Evolutionary conservation across 2,329 filamentous ascomycete species (phyloP), one percentile per base, ranked within the genome.

Genomic region (Fusarium devonianum): DNA sequence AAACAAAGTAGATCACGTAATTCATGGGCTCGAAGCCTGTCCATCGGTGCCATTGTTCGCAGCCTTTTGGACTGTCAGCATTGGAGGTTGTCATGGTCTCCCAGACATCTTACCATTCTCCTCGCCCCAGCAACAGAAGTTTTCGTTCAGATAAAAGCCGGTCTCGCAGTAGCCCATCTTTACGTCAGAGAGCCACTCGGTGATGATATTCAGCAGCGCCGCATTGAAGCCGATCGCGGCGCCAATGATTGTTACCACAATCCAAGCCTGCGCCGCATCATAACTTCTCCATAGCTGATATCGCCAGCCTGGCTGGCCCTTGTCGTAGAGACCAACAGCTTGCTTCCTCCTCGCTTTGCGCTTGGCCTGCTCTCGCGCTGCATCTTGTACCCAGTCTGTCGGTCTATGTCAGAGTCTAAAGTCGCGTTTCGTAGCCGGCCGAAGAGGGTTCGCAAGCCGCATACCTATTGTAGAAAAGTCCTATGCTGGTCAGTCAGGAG

Each of bases 61-160:
- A 99, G 4, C 90, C 87, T 89, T 58, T 16, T 25, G 3, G 8
- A 5, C 2, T n/a, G 35, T 65, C 9, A 66, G 53, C 23, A 37
- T 28, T 7, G 2, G n/a, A 1, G 14, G 4, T 12, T 30, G 13
- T 7, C 4, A 4, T 4, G 4, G 10, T n/a, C 7, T 4, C 4
- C 4, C 4, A 13, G 10, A 38, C 36, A 22, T 47, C 74, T 33
- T 73, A 86, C 86, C 92, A 67, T 84, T 88, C 64, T 97, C 92
- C 46, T 94, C 89, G 26, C 94, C 94, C 92, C 92, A 99, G 71
- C 94, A 99, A 74, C 94, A 99, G 71, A 99, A 99, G 70, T 84
- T 88, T 78, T 97, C 91, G 72, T 99, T 99, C 49, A 99, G 80
- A 69, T 99, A 99, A 72, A 97, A 99, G 3, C 87, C 93, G 7